Evolutionary conservation across 140 eudicot genomes (phyloP).

Genomic region (Senecio squalidus): DNA sequence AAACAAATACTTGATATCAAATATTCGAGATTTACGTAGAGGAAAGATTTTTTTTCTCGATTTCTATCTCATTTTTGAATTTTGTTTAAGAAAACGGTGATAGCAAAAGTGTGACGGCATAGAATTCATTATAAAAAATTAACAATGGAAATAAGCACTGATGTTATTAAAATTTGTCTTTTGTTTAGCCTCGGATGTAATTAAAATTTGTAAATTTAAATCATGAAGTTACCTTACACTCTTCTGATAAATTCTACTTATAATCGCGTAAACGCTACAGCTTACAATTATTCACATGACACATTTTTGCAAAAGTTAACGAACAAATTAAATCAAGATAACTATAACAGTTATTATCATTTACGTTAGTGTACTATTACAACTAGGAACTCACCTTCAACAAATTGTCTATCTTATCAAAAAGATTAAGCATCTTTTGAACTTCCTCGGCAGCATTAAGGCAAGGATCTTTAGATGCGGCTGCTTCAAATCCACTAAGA

Average conservation of each 20-base stretch:
- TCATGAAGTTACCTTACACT: background rate
- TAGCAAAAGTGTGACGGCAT: no score
- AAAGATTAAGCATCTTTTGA: slow-evolving; percentile 71
- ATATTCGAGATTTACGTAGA: background rate
- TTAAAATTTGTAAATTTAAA: background rate
- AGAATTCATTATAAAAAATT: no score
- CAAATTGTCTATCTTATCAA: slow-evolving; percentile 66
- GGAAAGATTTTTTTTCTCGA: background rate
- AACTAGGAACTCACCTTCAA: slow-evolving; percentile 43
- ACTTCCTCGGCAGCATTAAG: slow-evolving; percentile 74
- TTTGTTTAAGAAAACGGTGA: no score
- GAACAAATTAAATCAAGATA: background rate
- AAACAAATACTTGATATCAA: slow-evolving; percentile 10
- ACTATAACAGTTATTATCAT: background rate
- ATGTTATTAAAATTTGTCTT: no score
- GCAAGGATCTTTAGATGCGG: slow-evolving; percentile 85
- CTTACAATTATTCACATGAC: background rate
- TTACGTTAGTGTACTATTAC: background rate
- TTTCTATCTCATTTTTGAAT: slow-evolving; percentile 1
- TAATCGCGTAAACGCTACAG: background rate
- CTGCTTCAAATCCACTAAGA: slow-evolving; percentile 95
- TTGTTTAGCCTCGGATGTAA: background rate
- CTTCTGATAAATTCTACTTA: background rate
- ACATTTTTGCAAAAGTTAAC: background rate
- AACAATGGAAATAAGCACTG: no score